Evolutionary conservation across 2,329 filamentous ascomycete genomes (phyloP), one percentile per base, ranked within the genome.

Genomic region (Biscogniauxia sp.): DNA sequence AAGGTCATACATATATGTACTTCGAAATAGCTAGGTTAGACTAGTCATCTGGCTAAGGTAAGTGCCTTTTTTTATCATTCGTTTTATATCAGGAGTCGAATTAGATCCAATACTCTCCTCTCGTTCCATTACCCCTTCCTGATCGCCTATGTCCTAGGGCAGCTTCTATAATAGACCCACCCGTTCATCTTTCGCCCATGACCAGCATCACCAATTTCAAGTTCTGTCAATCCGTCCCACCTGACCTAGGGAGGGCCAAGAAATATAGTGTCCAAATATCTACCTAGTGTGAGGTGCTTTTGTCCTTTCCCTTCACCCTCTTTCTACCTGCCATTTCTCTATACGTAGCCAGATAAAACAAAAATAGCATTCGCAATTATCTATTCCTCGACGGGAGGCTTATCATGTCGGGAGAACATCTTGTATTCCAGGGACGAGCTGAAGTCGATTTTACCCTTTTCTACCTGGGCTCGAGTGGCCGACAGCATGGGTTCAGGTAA

Each of bases 391-490:
- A 73, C 70, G 1, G 81, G 66, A 37, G 68, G 82, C 72, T 82
- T 82, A 70, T 87, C 80, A 67, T 87, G 83, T 32, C 84, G 76
- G 55, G 84, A 85, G 71, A 86, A 88, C 81, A 86, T 84, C 72
- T 83, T 83, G 74, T 84, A 87, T 74, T 88, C 85, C 4, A 82
- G 75, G 9, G 80, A 81, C 52, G 78, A 84, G 62, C 80, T 80
- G 69, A 86, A 84, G 66, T 84, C 82, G 32, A 88, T 75, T 73
- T 84, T 85, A 55, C 84, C 82, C 68, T 79, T 77, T 75, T 88
- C 86, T 53, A 88, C 84, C 68, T 88, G 82, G 63, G 82, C 81
- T 56, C 86, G 77, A 1, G 85, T 88, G 2, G 79, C 81, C 1
- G 78, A 75, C 52, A 87, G 77, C 77, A 87, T 83, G 23, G 84